phyloP scores from a whole-genome alignment of 768 basidiomycete genomes.

The Agaricus subrufescens region DNA sequence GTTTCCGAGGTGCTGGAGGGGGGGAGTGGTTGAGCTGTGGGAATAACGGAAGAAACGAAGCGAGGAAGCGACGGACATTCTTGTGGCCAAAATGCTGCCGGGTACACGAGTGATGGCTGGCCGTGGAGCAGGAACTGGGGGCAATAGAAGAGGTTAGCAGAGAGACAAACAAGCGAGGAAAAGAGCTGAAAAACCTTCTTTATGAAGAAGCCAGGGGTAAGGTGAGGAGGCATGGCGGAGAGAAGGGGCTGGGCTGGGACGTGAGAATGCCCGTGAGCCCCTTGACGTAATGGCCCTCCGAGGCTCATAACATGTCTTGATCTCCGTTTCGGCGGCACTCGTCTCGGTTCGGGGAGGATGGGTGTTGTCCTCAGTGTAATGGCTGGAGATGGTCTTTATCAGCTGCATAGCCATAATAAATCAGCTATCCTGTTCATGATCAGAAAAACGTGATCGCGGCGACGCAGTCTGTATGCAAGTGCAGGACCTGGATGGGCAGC shows the following conservation, averaged over 20 bases:
- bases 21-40: background rate
- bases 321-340: too few relatives aligned
- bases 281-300: too few relatives aligned
- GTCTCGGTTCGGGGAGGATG: too few relatives aligned
- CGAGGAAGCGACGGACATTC: background rate
- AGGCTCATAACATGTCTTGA: too few relatives aligned
- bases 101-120: conserved; percentile 13
- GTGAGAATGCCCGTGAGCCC: background rate
- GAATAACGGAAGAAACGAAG: background rate
- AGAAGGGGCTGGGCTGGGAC: background rate
- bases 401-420: too few relatives aligned
- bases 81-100: conserved; percentile 1
- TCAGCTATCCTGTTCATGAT: too few relatives aligned
- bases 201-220: background rate
- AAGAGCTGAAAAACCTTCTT: background rate
- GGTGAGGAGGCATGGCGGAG: background rate
- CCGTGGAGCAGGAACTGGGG: conserved; percentile 9
- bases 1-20: conserved; percentile 4
- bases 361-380: too few relatives aligned
- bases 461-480: too few relatives aligned
- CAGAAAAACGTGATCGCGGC: too few relatives aligned
- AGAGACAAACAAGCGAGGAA: background rate
- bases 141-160: background rate
- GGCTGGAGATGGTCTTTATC: too few relatives aligned
- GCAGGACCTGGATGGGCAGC: too few relatives aligned